Evolutionary conservation across 202 grass and related monocot genomes (phyloP).

Genomic region (Carex sylvatica): DNA sequence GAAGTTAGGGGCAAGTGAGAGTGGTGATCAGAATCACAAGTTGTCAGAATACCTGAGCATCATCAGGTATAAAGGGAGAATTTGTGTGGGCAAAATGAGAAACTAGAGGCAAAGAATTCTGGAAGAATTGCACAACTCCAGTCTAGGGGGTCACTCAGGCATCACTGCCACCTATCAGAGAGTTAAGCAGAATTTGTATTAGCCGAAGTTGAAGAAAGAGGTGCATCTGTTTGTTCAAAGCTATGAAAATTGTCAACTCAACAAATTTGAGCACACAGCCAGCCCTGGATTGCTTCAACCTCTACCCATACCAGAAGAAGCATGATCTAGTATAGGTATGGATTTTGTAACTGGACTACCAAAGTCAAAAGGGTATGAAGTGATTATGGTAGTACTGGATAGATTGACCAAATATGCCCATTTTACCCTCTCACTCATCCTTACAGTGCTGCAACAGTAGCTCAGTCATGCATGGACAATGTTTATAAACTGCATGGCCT

Average conservation of each 20-base stretch:
- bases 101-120: too few species aligned
- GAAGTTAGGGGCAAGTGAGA: too few species aligned
- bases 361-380: neutral
- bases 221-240: neutral
- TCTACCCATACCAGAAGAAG: neutral
- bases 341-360: neutral
- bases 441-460: conserved; percentile 35
- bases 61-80: too few species aligned
- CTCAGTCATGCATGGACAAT: too few species aligned
- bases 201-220: neutral
- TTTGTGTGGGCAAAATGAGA: too few species aligned
- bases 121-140: too few species aligned
- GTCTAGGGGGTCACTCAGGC: too few species aligned
- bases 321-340: neutral
- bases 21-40: accelerated
- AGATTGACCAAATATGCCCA: neutral
- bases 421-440: neutral
- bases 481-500: too few species aligned
- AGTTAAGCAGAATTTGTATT: neutral
- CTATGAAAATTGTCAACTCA: neutral
- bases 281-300: neutral
- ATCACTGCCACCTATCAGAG: too few species aligned
- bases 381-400: conserved; percentile 7
- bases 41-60: too few species aligned
- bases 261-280: neutral